Percentiles rank a stretch among this genome's conserved stretches.
Evolutionary conservation across 176 grass and related monocot species (phyloP).

Genomic region (Melocanna baccifera): DNA sequence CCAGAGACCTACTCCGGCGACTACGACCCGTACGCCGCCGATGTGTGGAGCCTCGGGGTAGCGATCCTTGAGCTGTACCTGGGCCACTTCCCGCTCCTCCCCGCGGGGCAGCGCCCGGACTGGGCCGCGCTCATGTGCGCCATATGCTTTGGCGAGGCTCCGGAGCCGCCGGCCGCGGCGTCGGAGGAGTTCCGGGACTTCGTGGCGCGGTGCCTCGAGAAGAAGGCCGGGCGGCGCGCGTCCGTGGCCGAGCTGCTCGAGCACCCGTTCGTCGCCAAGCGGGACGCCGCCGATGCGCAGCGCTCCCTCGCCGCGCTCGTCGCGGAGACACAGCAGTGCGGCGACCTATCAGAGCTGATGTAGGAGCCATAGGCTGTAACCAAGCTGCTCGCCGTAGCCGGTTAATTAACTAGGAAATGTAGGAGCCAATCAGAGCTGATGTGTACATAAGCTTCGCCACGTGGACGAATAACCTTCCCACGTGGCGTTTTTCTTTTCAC

Average conservation of each 20-base stretch:
- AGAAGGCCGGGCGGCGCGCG: slow-evolving; percentile 62
- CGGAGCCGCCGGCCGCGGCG: slow-evolving; percentile 47
- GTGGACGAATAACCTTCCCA: slow-evolving; percentile 26
- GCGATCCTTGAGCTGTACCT: slow-evolving; percentile 73
- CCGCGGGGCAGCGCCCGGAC: slow-evolving; percentile 67
- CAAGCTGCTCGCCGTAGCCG: background rate
- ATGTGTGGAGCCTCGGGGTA: slow-evolving; percentile 79
- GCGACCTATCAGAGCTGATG: no score
- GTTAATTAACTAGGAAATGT: slow-evolving; percentile 1
- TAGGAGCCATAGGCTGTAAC: slow-evolving; percentile 20
- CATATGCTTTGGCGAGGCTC: slow-evolving; percentile 78
- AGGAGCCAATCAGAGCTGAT: slow-evolving; percentile 22
- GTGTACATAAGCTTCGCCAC: slow-evolving; percentile 44
- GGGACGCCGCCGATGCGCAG: slow-evolving; percentile 43
- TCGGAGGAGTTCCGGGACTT: slow-evolving; percentile 72
- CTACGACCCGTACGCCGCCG: slow-evolving; percentile 90
- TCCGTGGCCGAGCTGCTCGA: slow-evolving; percentile 66
- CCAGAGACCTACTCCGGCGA: slow-evolving; percentile 66
- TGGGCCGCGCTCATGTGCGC: slow-evolving; percentile 93
- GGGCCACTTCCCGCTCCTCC: slow-evolving; percentile 84
- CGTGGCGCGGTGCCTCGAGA: slow-evolving; percentile 77
- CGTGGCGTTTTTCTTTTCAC: background rate
- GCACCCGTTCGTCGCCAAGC: slow-evolving; percentile 66
- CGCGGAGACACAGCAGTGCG: slow-evolving; percentile 33
- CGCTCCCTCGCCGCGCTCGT: slow-evolving; percentile 45